Percentiles rank a stretch among this genome's conserved stretches.
Conservation (phyloP, 73 alveolate genomes). For the Breviolum minutum region DNA sequence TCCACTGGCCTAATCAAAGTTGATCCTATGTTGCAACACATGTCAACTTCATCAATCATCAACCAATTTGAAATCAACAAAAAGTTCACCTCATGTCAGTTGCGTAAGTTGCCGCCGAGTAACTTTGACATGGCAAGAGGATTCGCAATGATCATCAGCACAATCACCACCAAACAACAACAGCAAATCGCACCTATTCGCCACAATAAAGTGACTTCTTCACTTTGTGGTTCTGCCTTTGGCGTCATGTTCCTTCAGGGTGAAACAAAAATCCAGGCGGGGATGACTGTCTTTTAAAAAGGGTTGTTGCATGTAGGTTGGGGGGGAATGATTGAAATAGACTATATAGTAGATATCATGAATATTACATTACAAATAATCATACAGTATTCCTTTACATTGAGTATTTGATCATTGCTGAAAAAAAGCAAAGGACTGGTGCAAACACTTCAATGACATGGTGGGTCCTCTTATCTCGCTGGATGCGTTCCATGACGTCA, state of each 20-base stretch:
- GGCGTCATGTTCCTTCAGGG: conserved; percentile 32
- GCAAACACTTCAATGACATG: too few relatives aligned
- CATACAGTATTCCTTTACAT: not conserved
- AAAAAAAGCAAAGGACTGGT: too few relatives aligned
- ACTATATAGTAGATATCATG: not conserved
- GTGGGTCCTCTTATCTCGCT: not conserved
- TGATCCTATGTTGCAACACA: too few relatives aligned
- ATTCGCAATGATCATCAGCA: conserved; percentile 1
- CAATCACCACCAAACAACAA: not conserved
- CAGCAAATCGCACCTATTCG: conserved; percentile 23
- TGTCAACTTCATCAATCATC: too few relatives aligned
- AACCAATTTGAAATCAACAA: not conserved
- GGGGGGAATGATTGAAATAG: too few relatives aligned
- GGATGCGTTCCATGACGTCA: conserved; percentile 51
- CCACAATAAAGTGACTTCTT: conserved; percentile 40
- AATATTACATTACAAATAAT: not conserved
- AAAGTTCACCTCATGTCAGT: not conserved
- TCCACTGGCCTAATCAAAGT: too few relatives aligned
- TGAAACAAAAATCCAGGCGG: too few relatives aligned
- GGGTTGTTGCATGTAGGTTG: too few relatives aligned
- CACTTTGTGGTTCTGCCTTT: not conserved
- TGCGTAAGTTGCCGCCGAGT: too few relatives aligned
- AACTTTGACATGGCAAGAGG: not conserved
- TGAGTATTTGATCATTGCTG: too few relatives aligned
- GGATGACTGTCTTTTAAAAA: too few relatives aligned